phyloP scores from a whole-genome alignment of 305 asterid genomes.

The Plantago lanceolata region DNA sequence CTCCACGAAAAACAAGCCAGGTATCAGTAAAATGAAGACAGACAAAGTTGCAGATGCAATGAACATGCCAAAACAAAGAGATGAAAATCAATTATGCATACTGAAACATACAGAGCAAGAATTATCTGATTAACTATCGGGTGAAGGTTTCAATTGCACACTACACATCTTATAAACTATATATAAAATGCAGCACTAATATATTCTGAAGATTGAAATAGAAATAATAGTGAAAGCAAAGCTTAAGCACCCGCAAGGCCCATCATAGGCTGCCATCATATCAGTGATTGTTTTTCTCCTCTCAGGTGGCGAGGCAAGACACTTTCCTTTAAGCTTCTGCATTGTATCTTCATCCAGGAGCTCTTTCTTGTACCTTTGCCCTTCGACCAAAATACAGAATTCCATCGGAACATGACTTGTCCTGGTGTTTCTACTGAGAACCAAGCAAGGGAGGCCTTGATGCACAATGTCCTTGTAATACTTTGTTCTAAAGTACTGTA shows the following conservation, averaged over 20 bases:
- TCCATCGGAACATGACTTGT: constrained; percentile 59
- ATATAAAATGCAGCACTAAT: neutral
- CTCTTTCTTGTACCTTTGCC: constrained; percentile 54
- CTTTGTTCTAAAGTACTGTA: constrained; percentile 41
- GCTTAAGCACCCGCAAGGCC: constrained; percentile 61
- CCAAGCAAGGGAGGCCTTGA: constrained; percentile 41
- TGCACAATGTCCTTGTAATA: constrained; percentile 34
- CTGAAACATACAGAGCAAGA: neutral
- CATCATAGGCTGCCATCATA: constrained; percentile 53
- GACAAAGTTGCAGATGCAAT: neutral
- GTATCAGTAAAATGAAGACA: neutral
- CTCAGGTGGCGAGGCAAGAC: constrained; percentile 41
- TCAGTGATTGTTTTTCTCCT: constrained; percentile 39
- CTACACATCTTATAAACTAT: neutral
- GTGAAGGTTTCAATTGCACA: neutral
- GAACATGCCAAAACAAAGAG: too few species aligned
- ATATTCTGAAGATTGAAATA: constrained; percentile 1
- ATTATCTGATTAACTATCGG: too few species aligned
- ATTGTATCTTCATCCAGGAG: constrained; percentile 31
- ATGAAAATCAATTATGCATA: too few species aligned
- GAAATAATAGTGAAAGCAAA: constrained; percentile 8
- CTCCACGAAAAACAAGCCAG: too few species aligned
- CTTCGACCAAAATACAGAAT: constrained; percentile 57
- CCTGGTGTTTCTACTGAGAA: constrained; percentile 39
- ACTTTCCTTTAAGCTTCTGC: constrained; percentile 27